phyloP scores from a whole-genome alignment of 768 basidiomycete species.

The Dacryopinax primogenitus region DNA sequence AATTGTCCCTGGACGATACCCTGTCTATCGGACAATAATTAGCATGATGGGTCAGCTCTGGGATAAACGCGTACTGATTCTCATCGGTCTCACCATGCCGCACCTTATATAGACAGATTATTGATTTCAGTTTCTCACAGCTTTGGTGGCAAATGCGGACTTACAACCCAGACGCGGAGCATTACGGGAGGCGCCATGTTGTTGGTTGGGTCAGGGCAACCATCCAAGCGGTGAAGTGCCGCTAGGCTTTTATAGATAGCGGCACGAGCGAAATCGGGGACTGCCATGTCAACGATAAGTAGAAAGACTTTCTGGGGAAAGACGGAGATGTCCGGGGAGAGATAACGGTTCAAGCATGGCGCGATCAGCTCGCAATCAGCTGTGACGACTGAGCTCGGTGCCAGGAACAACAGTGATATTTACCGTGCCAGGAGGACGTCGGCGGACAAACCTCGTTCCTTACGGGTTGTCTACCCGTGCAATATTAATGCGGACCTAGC shows the following conservation, averaged over 20 bases:
- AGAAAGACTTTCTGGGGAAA: constrained; percentile 1
- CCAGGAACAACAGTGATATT: not conserved
- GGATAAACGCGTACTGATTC: not conserved
- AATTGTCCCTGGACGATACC: constrained; percentile 63
- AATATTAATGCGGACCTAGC: not conserved
- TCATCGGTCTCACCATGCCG: constrained; percentile 2
- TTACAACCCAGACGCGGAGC: constrained; percentile 7
- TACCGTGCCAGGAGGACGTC: not conserved
- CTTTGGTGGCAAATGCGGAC: not conserved
- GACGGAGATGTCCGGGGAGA: constrained; percentile 8
- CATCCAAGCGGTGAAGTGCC: not conserved
- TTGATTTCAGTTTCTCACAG: not conserved
- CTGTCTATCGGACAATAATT: not conserved
- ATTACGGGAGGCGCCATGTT: constrained; percentile 1
- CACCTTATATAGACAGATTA: not conserved
- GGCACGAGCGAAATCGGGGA: not conserved
- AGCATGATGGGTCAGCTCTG: not conserved
- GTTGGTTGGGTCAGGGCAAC: not conserved
- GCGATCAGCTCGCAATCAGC: constrained; percentile 9
- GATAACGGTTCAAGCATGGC: constrained; percentile 9
- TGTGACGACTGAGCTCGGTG: constrained; percentile 2
- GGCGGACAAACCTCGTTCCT: not conserved
- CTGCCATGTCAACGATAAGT: constrained; percentile 8
- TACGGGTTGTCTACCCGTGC: not conserved
- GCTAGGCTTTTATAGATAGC: constrained; percentile 9